Evolutionary conservation across 2,329 filamentous ascomycete species (phyloP).

Genomic region (Geosmithia putterillii): DNA sequence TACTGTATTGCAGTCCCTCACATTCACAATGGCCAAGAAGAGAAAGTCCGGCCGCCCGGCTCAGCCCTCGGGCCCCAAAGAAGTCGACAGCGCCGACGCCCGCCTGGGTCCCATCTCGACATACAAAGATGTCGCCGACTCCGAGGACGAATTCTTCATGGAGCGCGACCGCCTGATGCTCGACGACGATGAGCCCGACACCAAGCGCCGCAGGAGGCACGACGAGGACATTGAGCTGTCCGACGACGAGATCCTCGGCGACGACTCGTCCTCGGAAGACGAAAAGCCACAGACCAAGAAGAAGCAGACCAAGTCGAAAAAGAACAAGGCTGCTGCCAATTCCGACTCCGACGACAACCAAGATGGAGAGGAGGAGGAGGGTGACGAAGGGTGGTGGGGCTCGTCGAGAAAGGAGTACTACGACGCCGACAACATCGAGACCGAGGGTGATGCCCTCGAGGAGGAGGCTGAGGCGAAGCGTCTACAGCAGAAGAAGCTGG

Average conservation of each 20-base stretch:
- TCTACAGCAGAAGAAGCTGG: slow-evolving; percentile 80
- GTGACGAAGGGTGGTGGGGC: slow-evolving; percentile 68
- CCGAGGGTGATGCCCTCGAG: slow-evolving; percentile 61
- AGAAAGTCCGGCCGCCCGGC: slow-evolving; percentile 51
- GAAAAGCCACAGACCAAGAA: slow-evolving; percentile 20
- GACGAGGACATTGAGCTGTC: slow-evolving; percentile 56
- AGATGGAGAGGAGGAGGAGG: slow-evolving; percentile 34
- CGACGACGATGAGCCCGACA: slow-evolving; percentile 59
- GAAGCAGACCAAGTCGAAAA: slow-evolving; percentile 15
- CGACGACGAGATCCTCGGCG: slow-evolving; percentile 48
- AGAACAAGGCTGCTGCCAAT: slow-evolving; percentile 20
- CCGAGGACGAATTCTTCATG: slow-evolving; percentile 86
- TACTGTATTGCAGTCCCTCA: neutral
- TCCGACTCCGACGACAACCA: slow-evolving; percentile 44
- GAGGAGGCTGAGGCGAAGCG: slow-evolving; percentile 86
- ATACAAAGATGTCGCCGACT: slow-evolving; percentile 81
- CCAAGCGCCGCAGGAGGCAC: slow-evolving; percentile 63
- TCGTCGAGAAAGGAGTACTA: slow-evolving; percentile 86
- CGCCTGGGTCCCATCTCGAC: slow-evolving; percentile 48
- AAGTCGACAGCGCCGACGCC: slow-evolving; percentile 43
- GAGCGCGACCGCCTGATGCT: slow-evolving; percentile 78
- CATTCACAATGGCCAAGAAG: slow-evolving; percentile 44
- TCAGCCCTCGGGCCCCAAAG: slow-evolving; percentile 37
- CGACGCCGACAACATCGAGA: slow-evolving; percentile 63
- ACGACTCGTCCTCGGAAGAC: slow-evolving; percentile 28